Base-by-base conservation (phyloP, 768 basidiomycete species). In the Podaxis pistillaris region DNA sequence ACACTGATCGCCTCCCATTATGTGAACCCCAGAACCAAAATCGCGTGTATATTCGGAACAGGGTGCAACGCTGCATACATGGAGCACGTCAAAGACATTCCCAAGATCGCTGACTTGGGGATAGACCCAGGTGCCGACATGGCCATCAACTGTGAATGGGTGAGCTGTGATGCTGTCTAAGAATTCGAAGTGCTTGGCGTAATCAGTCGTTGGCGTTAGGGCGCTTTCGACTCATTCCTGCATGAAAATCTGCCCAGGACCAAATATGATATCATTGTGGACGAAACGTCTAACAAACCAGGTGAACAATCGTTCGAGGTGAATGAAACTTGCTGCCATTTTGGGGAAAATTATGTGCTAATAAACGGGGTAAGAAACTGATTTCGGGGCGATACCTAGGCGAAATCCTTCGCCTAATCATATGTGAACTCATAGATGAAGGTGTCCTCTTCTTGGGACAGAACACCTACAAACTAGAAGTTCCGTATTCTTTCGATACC, bases 51-150 rank as follows among this genome's bases (percentile, higher is more conserved):
- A 69, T 96, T 98, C 69, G 97, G 97, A 41, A 99, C 97, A 6
- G 97, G 97, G 0, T 98, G 96, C 73, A 98, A 98, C 72, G 96
- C 96, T 0, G 96, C 96, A 5, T 98, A 98, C 71, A 96, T 97
- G 93, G 96, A 99, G 72, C 86, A 87, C 62, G 85, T 94, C 15
- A 82, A 79, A 46, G 86, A 89, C 68, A 95, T 98, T 54, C 85
- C 90, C 44, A 99, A 99, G 81, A 86, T 98, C 65, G 81, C 83
- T 53, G 66, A 86, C 57, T 75, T 95, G n/a, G 88, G 87, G 1
- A 81, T 96, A 65, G 85, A 87, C 40, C 78, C 75, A 2, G 75
- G 79, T 13, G 82, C 79, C 28, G 81, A 90, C 58, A 97, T 99
- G 85, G 96, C 88, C 4, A 98, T 99, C 72, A 98, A 98, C 74